Base-by-base conservation (phyloP, 768 basidiomycete species). In the Paxillus ammoniavirescens region DNA sequence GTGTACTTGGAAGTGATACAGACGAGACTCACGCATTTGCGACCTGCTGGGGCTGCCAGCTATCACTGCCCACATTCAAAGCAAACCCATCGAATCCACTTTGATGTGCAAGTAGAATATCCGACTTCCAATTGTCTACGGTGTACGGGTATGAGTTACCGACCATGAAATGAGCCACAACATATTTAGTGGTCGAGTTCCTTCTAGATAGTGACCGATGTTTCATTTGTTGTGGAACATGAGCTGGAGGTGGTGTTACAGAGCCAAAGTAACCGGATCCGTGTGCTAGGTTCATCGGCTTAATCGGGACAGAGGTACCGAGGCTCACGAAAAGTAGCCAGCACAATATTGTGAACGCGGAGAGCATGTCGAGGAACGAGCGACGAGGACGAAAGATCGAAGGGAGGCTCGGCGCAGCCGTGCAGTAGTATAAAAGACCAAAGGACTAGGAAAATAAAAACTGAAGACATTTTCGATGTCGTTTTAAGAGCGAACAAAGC, bases 71-170 rank as follows among this genome's bases (percentile, higher is more conserved):
- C 42, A 86, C 75, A 62, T 91, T 91, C 51, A 92, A 74, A 1
- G 86, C 85, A 66, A 87, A 88, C 1, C 75, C 86, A 55, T 88
- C 86, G 57, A 89, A 79, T 14, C 84, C 84, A 52, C 75, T 77
- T 5, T 74, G 65, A 52, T 79, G 71, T 0, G 88, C 88, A 14
- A 83, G 76, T 3, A 57, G 28, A 21, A 88, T 80, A 61, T 89
- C 77, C 54, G 71, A 79, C 47, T 78, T 66, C 66, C 80, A 79
- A 48, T 61, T 59, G 38, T 65, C 52, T 28, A 56, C 28, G 2
- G 66, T 80, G 66, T 86, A 89, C 2, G 83, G 79, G 67, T 81
- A 86, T 3, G 83, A 77, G 58, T 89, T 89, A 33, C 87, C 87
- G 30, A 71, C 76, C 75, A 85, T 84, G 57, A 79, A 76, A 58